These are phyloP conservation scores for Mycena vitilis DNA, from an alignment of 768 basidiomycete genomes.

Conservation along the genomic window DNA sequence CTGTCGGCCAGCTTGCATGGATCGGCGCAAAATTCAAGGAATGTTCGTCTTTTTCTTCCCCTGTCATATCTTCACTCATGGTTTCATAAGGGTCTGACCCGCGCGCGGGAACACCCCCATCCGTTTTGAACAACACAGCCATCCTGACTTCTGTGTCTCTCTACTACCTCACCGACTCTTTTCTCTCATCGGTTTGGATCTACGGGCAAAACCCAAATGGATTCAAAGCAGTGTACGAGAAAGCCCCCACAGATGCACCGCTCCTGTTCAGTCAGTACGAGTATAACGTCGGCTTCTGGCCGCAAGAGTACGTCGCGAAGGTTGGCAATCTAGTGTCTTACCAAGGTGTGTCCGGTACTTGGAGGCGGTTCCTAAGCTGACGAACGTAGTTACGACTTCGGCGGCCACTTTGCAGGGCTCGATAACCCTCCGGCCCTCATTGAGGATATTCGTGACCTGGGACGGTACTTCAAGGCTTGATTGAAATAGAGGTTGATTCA, in stretches of 20 bases:
- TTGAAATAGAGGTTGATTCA: not conserved
- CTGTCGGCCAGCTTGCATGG: constrained; percentile 9
- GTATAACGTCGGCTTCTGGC: constrained; percentile 17
- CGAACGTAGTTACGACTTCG: constrained; percentile 15
- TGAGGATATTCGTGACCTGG: constrained; percentile 25
- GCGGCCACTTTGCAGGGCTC: constrained; percentile 9
- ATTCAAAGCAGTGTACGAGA: constrained; percentile 1
- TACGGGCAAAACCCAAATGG: constrained; percentile 25
- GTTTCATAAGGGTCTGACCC: constrained; percentile 32
- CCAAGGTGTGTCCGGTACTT: not conserved
- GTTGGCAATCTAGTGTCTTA: constrained; percentile 16
- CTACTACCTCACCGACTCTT: constrained; percentile 39
- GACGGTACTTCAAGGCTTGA: constrained; percentile 6
- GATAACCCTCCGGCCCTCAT: constrained; percentile 30
- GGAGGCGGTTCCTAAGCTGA: not conserved
- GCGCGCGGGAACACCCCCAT: constrained; percentile 25
- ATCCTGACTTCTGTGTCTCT: constrained; percentile 40
- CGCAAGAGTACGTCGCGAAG: constrained; percentile 12
- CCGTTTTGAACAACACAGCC: constrained; percentile 15
- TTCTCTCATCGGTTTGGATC: constrained; percentile 35
- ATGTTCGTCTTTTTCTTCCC: constrained; percentile 32
- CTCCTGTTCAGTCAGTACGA: constrained; percentile 16
- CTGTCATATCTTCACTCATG: not conserved
- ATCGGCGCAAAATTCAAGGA: constrained; percentile 15
- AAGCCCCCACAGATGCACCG: constrained; percentile 16